A percentile compares a stretch with the other conserved stretches of the same genome.
Evolutionary conservation across 1,284 basidiomycete species (phyloP).

Genomic region (Neonothopanus nambi): DNA sequence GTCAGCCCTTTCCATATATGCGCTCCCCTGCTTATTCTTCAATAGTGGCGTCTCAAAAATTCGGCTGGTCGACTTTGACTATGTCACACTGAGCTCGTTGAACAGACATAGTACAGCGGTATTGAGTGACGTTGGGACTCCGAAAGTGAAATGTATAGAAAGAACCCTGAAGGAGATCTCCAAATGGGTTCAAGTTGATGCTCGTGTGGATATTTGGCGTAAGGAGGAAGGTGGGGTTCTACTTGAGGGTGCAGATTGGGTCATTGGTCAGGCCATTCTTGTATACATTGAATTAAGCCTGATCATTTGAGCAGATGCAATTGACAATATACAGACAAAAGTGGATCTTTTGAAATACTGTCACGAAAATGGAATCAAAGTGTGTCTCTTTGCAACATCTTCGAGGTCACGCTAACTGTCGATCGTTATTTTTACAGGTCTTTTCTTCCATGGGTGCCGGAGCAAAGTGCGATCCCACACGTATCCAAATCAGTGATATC

Average conservation of each 20-base stretch:
- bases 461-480: conserved; percentile 94
- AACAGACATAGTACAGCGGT: conserved; percentile 95
- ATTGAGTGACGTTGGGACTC: conserved; percentile 88
- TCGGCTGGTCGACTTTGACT: conserved; percentile 86
- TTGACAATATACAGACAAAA: conserved; percentile 97
- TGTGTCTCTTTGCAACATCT: conserved; percentile 25
- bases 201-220: conserved; percentile 82
- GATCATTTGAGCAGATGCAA: conserved; percentile 64
- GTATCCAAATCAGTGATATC: conserved; percentile 95
- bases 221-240: conserved; percentile 73
- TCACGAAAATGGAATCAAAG: conserved; percentile 73
- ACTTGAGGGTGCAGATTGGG: conserved; percentile 86
- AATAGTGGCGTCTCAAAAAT: conserved; percentile 71
- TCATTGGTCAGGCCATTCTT: conserved; percentile 59
- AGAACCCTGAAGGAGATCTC: conserved; percentile 72
- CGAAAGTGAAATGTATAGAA: conserved; percentile 89
- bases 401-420: too few species aligned
- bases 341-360: conserved; percentile 88
- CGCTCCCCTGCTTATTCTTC: neutral
- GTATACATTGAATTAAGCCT: conserved; percentile 6
- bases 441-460: conserved; percentile 98
- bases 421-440: conserved; percentile 58
- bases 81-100: conserved; percentile 89
- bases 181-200: conserved; percentile 76
- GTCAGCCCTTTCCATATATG: neutral